phyloP scores from a whole-genome alignment of 192 early-diverging fungal species.

The Funneliformis geosporum region DNA sequence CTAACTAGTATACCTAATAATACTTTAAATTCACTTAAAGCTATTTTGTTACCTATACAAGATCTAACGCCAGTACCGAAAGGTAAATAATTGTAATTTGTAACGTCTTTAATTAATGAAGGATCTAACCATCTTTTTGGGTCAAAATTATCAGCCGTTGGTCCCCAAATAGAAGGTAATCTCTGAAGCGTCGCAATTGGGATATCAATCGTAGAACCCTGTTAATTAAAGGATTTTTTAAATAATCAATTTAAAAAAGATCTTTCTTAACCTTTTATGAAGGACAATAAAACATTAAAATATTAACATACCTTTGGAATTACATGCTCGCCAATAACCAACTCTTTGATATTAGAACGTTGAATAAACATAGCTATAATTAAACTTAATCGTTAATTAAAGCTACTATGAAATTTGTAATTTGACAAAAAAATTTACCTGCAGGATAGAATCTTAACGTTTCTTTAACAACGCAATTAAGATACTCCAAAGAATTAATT shows the following conservation, averaged over 20 bases:
- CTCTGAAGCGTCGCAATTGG: no score
- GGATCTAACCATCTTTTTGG: conserved; percentile 43
- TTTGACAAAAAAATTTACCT: background rate
- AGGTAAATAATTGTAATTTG: conserved; percentile 40
- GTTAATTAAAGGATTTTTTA: background rate
- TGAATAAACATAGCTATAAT: conserved; percentile 41
- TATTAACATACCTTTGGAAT: conserved; percentile 49
- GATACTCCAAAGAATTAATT: conserved; percentile 33
- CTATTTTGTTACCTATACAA: conserved; percentile 42
- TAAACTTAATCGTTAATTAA: background rate
- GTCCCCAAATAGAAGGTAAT: no score
- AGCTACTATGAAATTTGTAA: no score
- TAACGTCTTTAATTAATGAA: conserved; percentile 29
- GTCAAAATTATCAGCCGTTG: conserved; percentile 44
- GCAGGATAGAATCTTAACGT: conserved; percentile 52
- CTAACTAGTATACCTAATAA: conserved; percentile 33
- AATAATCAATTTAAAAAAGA: no score
- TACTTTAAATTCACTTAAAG: conserved; percentile 58
- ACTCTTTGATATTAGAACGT: conserved; percentile 43
- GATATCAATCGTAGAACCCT: no score
- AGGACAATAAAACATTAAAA: background rate
- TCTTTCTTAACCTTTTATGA: no score
- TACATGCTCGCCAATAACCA: conserved; percentile 41
- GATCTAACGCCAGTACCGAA: conserved; percentile 48
- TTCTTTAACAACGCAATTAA: conserved; percentile 47